Evolutionary conservation across 805 yeast genomes (phyloP).

Genomic region (Tetrapisispora pingtungensis): DNA sequence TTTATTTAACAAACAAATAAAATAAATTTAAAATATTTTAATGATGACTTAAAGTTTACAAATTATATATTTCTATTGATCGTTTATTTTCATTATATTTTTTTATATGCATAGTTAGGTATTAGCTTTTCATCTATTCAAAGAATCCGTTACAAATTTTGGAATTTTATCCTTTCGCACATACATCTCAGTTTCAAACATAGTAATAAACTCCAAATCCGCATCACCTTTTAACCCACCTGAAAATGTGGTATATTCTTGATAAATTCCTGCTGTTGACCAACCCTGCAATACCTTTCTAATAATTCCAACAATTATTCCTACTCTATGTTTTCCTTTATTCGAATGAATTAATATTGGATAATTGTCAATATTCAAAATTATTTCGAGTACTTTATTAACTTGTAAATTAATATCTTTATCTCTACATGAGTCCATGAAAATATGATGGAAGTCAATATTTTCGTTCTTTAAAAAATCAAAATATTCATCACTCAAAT

Average conservation of each 20-base stretch:
- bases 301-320: constrained; percentile 85
- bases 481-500: constrained; percentile 42
- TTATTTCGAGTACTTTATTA: constrained; percentile 43
- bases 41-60: too few species aligned
- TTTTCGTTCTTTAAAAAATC: constrained; percentile 52
- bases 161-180: constrained; percentile 46
- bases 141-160: constrained; percentile 38
- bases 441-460: constrained; percentile 48
- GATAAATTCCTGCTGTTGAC: constrained; percentile 87
- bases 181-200: constrained; percentile 54
- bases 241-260: constrained; percentile 87
- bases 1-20: background rate
- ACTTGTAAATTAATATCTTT: constrained; percentile 55
- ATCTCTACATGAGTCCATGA: constrained; percentile 66
- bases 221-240: constrained; percentile 80
- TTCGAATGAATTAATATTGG: constrained; percentile 88
- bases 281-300: constrained; percentile 83
- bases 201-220: constrained; percentile 83
- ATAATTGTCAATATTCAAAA: constrained; percentile 58
- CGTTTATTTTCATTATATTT: background rate
- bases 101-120: too few species aligned
- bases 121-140: background rate
- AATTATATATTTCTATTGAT: too few species aligned
- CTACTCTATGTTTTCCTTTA: constrained; percentile 95
- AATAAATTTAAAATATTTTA: background rate